phyloP scores from a whole-genome alignment of 1,284 basidiomycete genomes.

The Agaricales sp. region DNA sequence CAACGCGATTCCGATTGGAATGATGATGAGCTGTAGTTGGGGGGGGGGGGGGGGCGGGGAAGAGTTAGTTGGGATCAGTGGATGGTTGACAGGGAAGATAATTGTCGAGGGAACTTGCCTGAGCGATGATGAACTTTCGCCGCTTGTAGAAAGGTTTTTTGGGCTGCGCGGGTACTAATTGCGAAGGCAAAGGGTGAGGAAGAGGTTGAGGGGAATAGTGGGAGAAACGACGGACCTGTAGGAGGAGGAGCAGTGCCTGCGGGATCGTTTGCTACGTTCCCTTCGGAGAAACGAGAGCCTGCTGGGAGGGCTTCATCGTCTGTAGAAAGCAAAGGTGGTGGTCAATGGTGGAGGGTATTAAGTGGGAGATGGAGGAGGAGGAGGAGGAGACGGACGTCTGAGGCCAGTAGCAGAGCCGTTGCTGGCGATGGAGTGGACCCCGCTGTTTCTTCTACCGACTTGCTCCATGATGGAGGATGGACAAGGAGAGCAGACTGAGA shows the following conservation, averaged over 20 bases:
- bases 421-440: conserved; percentile 21
- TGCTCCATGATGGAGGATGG: conserved; percentile 29
- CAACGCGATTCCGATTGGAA: conserved; percentile 44
- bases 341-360: conserved; percentile 1
- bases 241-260: not conserved
- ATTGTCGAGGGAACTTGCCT: conserved; percentile 9
- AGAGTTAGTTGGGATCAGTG: conserved; percentile 7
- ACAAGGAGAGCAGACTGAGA: not conserved
- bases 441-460: conserved; percentile 24
- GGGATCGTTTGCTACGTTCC: conserved; percentile 5
- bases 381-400: conserved; percentile 20
- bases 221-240: not conserved
- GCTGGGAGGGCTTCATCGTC: conserved; percentile 28
- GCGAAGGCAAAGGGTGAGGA: conserved; percentile 8
- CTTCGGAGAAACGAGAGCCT: conserved; percentile 21
- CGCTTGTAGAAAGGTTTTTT: conserved; percentile 24
- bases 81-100: not conserved
- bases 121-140: conserved; percentile 28
- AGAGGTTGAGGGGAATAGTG: conserved; percentile 4
- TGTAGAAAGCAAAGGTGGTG: no score
- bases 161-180: conserved; percentile 10
- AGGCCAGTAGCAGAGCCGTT: conserved; percentile 26
- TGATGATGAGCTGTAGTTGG: conserved; percentile 36
- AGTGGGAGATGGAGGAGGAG: conserved; percentile 2
- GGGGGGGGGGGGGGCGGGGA: conserved; percentile 24